These are phyloP conservation scores for Pseudognaphalium luteoalbum DNA, from an alignment of 129 eudicot species.

Conservation along the genomic window DNA sequence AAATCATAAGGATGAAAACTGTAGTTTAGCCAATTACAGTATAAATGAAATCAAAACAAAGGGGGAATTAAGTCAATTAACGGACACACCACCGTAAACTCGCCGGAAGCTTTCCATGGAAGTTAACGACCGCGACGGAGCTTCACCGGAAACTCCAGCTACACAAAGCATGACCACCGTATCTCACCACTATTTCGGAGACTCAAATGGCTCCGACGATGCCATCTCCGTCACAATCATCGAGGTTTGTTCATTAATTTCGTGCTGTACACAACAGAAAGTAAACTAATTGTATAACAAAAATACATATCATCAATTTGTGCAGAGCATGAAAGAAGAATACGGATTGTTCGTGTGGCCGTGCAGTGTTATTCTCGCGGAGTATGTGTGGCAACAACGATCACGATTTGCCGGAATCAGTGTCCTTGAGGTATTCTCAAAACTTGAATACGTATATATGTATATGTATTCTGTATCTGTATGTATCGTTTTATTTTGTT, in stretches of 20 bases:
- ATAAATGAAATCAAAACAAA: neutral
- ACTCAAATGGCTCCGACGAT: slow-evolving; percentile 37
- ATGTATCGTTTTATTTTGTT: no score
- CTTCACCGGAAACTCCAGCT: slow-evolving; percentile 28
- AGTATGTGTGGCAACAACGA: slow-evolving; percentile 84
- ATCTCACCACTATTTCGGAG: slow-evolving; percentile 58
- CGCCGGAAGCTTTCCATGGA: slow-evolving; percentile 29
- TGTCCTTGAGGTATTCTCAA: slow-evolving; percentile 65
- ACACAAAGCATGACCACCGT: slow-evolving; percentile 49
- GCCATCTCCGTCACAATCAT: slow-evolving; percentile 57
- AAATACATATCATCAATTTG: neutral
- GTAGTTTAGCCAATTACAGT: neutral
- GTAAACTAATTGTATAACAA: no score
- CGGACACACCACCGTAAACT: neutral
- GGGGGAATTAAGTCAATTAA: no score
- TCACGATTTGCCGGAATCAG: slow-evolving; percentile 57
- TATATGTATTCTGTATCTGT: neutral
- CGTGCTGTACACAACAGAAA: neutral
- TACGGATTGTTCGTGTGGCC: slow-evolving; percentile 97
- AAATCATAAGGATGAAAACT: neutral
- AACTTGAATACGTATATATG: neutral
- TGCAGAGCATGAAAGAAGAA: slow-evolving; percentile 82
- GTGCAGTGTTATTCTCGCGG: slow-evolving; percentile 76
- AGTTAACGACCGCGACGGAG: slow-evolving; percentile 28
- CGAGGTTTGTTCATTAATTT: slow-evolving; percentile 43